Conservation (phyloP, 2,329 filamentous ascomycete genomes). For the Colletotrichum cuscutae region DNA sequence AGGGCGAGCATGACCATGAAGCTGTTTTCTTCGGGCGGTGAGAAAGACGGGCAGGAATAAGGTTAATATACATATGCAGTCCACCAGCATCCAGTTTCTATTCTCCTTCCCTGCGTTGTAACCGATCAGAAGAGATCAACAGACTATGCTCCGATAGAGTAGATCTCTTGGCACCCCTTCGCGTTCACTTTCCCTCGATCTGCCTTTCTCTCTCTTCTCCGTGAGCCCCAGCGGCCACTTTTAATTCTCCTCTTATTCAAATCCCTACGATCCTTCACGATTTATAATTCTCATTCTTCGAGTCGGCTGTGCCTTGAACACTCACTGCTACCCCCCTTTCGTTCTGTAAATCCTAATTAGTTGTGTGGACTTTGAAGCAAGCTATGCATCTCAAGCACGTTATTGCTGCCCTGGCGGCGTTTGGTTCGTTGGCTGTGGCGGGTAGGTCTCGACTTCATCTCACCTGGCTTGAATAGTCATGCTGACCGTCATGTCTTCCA, state of each 20-base stretch:
- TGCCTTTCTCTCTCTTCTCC: neutral
- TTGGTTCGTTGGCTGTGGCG: conserved; percentile 41
- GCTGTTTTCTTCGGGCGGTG: neutral
- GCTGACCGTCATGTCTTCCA: conserved; percentile 1
- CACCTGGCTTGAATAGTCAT: no score
- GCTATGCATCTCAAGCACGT: conserved; percentile 41
- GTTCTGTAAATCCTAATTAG: neutral
- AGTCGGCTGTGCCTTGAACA: conserved; percentile 23
- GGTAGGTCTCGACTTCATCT: conserved; percentile 37
- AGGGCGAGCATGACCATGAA: neutral
- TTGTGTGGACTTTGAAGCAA: neutral
- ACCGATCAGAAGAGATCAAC: conserved; percentile 11
- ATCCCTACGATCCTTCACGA: neutral
- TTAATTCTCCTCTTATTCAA: neutral
- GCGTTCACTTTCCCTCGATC: neutral
- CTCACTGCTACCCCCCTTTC: neutral
- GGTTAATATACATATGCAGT: conserved; percentile 5
- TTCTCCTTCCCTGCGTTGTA: neutral
- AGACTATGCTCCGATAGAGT: conserved; percentile 3
- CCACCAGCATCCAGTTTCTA: neutral
- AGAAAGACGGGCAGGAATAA: neutral
- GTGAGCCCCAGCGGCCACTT: conserved; percentile 14
- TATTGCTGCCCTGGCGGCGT: conserved; percentile 42
- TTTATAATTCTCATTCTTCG: conserved; percentile 5
- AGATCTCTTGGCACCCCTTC: conserved; percentile 12